Conservation (phyloP, 805 yeast species). For the Wilhelminamyces savonicus region DNA sequence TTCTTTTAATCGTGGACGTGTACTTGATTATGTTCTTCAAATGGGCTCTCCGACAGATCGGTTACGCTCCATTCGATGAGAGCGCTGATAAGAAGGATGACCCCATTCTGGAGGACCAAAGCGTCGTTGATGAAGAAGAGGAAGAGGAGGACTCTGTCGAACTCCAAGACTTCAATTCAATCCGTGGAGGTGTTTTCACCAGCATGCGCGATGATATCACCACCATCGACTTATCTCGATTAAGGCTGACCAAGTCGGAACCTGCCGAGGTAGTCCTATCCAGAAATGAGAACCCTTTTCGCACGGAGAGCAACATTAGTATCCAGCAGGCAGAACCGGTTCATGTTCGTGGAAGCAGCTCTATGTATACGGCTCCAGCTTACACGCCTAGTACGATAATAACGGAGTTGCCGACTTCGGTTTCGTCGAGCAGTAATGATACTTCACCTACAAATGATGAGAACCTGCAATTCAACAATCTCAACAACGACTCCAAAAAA, state of each 20-base stretch:
- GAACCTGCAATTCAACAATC: not conserved
- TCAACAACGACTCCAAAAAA: constrained; percentile 6
- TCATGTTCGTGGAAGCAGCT: not conserved
- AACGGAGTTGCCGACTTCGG: too few species aligned
- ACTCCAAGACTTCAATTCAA: constrained; percentile 3
- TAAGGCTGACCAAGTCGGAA: constrained; percentile 11
- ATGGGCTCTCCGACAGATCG: constrained; percentile 6
- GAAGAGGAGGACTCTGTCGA: constrained; percentile 14
- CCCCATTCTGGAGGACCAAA: constrained; percentile 1
- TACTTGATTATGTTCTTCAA: constrained; percentile 28
- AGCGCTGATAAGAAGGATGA: constrained; percentile 19
- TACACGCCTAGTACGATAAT: too few species aligned
- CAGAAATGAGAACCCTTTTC: constrained; percentile 12
- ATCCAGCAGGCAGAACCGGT: constrained; percentile 1
- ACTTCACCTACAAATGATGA: too few species aligned
- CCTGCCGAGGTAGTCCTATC: constrained; percentile 1
- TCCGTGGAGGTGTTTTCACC: constrained; percentile 11
- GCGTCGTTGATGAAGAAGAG: constrained; percentile 2
- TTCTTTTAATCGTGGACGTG: constrained; percentile 39
- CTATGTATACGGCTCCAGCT: too few species aligned
- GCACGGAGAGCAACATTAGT: not conserved
- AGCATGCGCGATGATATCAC: constrained; percentile 30
- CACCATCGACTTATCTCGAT: constrained; percentile 25
- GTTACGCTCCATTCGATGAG: constrained; percentile 3
- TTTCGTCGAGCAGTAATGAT: too few species aligned